These are phyloP conservation scores for Trypanosoma congolense DNA, from an alignment of 208 protist genomes.

Conservation along the genomic window DNA sequence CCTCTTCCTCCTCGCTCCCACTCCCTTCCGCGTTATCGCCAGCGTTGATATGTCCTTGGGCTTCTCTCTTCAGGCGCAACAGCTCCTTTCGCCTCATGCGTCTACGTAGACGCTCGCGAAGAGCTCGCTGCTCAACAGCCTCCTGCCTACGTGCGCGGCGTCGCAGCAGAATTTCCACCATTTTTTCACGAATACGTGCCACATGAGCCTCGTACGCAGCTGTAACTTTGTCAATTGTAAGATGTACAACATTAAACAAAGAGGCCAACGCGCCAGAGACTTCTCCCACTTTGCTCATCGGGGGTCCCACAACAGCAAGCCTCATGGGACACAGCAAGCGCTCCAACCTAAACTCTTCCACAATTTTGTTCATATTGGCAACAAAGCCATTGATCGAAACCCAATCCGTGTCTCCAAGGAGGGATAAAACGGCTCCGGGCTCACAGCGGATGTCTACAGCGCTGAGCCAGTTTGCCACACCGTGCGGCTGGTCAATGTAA, in stretches of 20 bases:
- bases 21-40: conserved; percentile 25
- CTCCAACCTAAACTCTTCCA: conserved; percentile 63
- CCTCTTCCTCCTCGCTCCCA: conserved; percentile 22
- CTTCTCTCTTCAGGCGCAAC: conserved; percentile 13
- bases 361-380: conserved; percentile 54
- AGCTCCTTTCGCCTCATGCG: conserved; percentile 8
- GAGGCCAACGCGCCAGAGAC: conserved; percentile 40
- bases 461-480: conserved; percentile 25
- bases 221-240: conserved; percentile 45
- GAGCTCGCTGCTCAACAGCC: conserved; percentile 23
- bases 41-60: no score
- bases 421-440: conserved; percentile 39
- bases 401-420: conserved; percentile 78
- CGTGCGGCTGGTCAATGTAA: conserved; percentile 12
- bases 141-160: conserved; percentile 42
- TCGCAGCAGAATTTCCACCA: conserved; percentile 50
- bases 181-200: conserved; percentile 34
- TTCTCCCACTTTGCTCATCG: conserved; percentile 53
- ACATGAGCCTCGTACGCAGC: conserved; percentile 46
- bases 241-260: conserved; percentile 55
- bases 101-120: conserved; percentile 8
- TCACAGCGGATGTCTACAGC: conserved; percentile 68
- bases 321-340: conserved; percentile 61
- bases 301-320: conserved; percentile 80
- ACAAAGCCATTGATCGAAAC: conserved; percentile 72